Conservation (phyloP, 345 rosid genomes). For the Erucastrum elatum region DNA sequence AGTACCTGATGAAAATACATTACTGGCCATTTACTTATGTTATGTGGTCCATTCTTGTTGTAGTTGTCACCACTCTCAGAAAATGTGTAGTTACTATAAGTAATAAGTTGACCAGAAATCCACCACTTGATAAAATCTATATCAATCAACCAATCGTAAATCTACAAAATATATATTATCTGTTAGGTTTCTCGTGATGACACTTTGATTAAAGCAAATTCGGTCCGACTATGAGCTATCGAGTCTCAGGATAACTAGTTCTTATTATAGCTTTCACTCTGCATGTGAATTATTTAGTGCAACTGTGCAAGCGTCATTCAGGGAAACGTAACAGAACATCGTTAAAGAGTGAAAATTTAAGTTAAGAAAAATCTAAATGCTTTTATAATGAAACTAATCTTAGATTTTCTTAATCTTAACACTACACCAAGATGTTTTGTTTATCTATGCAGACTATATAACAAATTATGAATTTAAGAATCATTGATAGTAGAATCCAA, state of each 20-base stretch:
- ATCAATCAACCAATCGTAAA: background rate
- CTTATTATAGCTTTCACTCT: background rate
- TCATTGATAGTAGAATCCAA: background rate
- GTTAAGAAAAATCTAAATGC: background rate
- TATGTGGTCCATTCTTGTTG: conserved; percentile 33
- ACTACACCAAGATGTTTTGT: background rate
- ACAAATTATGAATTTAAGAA: background rate
- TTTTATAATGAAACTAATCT: background rate
- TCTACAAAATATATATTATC: no score
- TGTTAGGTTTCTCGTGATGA: conserved; percentile 11
- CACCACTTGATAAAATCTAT: conserved; percentile 11
- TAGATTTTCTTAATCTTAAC: no score
- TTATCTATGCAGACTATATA: background rate
- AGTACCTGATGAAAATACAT: conserved; percentile 38
- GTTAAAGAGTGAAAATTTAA: background rate
- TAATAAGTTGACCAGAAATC: conserved; percentile 24
- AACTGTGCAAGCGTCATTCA: background rate
- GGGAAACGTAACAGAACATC: background rate
- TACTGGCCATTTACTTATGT: conserved; percentile 40
- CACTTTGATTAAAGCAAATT: background rate
- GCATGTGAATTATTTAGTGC: background rate
- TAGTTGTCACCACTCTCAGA: conserved; percentile 5
- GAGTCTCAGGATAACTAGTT: background rate
- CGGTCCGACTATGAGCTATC: background rate
- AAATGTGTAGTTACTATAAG: background rate